Evolutionary conservation across 495 filamentous ascomycete species (phyloP).

Genomic region (Podospora pseudopauciseta): DNA sequence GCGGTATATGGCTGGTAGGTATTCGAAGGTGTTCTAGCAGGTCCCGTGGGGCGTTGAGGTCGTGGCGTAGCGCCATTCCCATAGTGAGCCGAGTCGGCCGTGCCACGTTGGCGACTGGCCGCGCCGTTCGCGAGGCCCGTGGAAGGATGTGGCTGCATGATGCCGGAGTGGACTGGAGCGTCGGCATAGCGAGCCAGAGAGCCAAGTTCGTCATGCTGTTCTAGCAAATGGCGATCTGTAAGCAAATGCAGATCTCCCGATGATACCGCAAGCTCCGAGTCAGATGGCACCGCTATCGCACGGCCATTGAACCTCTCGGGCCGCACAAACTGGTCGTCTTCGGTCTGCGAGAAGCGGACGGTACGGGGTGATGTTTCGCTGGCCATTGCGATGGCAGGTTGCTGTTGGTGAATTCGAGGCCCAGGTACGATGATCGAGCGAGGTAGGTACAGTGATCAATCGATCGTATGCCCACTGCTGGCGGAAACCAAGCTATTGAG

Average conservation of each 20-base stretch:
- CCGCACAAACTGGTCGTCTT: constrained; percentile 30
- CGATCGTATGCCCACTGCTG: constrained; percentile 4
- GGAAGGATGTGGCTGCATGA: constrained; percentile 34
- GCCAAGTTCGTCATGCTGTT: constrained; percentile 47
- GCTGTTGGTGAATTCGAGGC: neutral
- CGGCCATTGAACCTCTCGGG: constrained; percentile 40
- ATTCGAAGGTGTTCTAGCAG: constrained; percentile 46
- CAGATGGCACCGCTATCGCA: constrained; percentile 49
- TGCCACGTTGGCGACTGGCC: constrained; percentile 31
- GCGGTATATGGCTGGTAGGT: constrained; percentile 47
- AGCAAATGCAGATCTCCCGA: constrained; percentile 55
- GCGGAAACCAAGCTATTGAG: constrained; percentile 11
- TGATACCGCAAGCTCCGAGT: constrained; percentile 62
- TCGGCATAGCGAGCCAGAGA: constrained; percentile 42
- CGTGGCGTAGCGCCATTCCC: constrained; percentile 29
- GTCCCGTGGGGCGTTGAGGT: constrained; percentile 35
- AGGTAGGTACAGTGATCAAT: neutral
- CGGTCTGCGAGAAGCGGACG: constrained; percentile 50
- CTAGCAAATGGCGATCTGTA: constrained; percentile 42
- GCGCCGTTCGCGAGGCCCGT: constrained; percentile 30
- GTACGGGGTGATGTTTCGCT: constrained; percentile 48
- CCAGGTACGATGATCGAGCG: neutral
- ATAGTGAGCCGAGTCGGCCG: constrained; percentile 22
- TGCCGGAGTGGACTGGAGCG: constrained; percentile 26
- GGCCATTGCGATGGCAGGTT: constrained; percentile 23